These are phyloP conservation scores for Achlya hypogyna DNA, from an alignment of 352 stramenopile species.

Conservation along the genomic window DNA sequence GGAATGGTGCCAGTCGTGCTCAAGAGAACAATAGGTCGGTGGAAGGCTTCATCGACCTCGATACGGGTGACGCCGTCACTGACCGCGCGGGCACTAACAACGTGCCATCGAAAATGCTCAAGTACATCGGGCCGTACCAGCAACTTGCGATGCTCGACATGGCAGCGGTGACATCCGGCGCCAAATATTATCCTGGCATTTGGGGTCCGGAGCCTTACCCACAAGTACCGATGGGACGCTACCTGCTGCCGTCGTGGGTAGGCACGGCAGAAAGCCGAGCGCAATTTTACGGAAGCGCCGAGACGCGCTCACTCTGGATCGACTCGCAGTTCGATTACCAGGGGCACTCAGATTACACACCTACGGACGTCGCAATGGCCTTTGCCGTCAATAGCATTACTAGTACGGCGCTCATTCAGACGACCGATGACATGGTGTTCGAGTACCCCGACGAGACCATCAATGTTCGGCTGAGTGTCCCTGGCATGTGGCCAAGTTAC, in stretches of 20 bases:
- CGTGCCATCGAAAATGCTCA: not conserved
- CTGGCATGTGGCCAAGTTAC: constrained; percentile 87
- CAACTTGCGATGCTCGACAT: constrained; percentile 55
- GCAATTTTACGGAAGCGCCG: constrained; percentile 86
- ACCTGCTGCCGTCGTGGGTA: constrained; percentile 47
- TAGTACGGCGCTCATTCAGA: constrained; percentile 71
- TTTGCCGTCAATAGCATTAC: constrained; percentile 7
- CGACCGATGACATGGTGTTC: constrained; percentile 84
- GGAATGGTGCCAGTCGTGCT: not conserved
- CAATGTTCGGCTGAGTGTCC: constrained; percentile 83
- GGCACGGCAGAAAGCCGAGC: constrained; percentile 80
- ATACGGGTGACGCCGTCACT: constrained; percentile 65
- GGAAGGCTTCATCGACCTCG: constrained; percentile 67
- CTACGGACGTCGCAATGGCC: constrained; percentile 24
- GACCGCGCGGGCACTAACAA: constrained; percentile 36
- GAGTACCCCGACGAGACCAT: constrained; percentile 88
- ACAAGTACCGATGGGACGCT: constrained; percentile 45
- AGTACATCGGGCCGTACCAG: constrained; percentile 48
- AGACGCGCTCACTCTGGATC: constrained; percentile 68
- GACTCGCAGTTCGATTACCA: constrained; percentile 83
- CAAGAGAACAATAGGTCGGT: not conserved
- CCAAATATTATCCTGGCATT: constrained; percentile 26
- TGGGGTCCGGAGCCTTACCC: constrained; percentile 71
- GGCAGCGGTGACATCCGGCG: constrained; percentile 26
- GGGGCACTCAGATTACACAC: constrained; percentile 83